Conservation (phyloP, 73 alveolate genomes). For the Durusdinium trenchii region DNA sequence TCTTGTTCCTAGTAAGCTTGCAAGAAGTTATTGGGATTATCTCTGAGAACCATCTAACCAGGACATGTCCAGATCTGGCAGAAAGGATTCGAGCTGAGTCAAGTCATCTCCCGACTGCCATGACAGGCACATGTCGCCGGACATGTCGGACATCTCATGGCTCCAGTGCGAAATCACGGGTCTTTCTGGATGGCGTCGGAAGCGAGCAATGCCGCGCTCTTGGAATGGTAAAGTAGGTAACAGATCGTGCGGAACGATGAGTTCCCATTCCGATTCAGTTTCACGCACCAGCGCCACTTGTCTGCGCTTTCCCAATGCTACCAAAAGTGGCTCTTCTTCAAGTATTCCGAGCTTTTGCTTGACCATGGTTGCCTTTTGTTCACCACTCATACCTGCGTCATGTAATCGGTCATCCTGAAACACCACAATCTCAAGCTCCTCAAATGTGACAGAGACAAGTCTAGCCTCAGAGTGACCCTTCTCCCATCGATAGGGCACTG, state of each 20-base stretch:
- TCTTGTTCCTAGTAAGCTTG: too few species aligned
- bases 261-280: conserved; percentile 2
- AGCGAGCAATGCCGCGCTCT: neutral
- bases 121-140: too few species aligned
- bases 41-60: too few species aligned
- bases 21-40: too few species aligned
- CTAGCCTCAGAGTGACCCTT: neutral
- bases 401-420: neutral
- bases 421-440: neutral
- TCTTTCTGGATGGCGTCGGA: neutral
- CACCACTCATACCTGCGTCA: neutral
- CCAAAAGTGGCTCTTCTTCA: conserved; percentile 2
- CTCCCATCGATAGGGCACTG: conserved; percentile 55
- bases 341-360: neutral
- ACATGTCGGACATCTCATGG: too few species aligned
- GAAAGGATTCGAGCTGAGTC: too few species aligned
- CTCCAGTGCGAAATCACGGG: too few species aligned
- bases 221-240: neutral
- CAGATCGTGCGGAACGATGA: conserved; percentile 19
- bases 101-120: too few species aligned
- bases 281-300: neutral
- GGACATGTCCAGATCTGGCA: too few species aligned
- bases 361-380: neutral
- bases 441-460: neutral
- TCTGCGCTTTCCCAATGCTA: neutral